A percentile compares a stretch with the other conserved stretches of the same genome.
These are phyloP conservation scores for Aspergillus ibericus DNA, from an alignment of 2,329 filamentous ascomycete species.

Conservation along the genomic window DNA sequence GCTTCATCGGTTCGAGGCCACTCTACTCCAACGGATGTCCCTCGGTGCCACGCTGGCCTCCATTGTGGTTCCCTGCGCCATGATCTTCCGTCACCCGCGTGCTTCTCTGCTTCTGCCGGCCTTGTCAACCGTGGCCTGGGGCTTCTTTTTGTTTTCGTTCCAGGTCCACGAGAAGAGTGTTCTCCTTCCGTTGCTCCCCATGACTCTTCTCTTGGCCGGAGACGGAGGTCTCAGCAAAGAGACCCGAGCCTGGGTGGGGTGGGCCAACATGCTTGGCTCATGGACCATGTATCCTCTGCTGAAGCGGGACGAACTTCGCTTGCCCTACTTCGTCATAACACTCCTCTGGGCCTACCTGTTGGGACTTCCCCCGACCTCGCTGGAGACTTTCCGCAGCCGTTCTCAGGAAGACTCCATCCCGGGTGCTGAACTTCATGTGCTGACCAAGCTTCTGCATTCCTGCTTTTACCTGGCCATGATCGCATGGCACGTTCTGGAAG, in stretches of 20 bases:
- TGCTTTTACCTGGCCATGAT: constrained; percentile 76
- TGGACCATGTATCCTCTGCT: constrained; percentile 96
- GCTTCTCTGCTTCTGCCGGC: constrained; percentile 76
- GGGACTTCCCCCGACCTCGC: constrained; percentile 75
- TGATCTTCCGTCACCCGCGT: constrained; percentile 76
- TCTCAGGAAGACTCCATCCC: constrained; percentile 37
- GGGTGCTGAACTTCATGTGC: constrained; percentile 50
- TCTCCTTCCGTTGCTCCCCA: constrained; percentile 84
- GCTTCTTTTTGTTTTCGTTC: constrained; percentile 96
- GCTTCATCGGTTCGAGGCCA: constrained; percentile 70
- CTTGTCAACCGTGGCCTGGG: constrained; percentile 85
- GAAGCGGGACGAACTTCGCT: constrained; percentile 74
- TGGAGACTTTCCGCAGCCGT: constrained; percentile 65
- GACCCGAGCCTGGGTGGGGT: constrained; percentile 87
- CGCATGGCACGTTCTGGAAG: constrained; percentile 76
- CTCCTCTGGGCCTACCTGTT: constrained; percentile 89
- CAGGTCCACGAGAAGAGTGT: constrained; percentile 99
- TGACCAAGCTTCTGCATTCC: constrained; percentile 70
- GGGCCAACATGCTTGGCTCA: constrained; percentile 82
- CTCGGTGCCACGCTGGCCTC: constrained; percentile 71
- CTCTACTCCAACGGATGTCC: constrained; percentile 73
- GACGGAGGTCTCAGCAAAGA: constrained; percentile 74
- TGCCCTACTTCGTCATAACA: constrained; percentile 83
- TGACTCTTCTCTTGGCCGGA: constrained; percentile 82
- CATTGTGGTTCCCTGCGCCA: constrained; percentile 74